A percentile compares a stretch with the other conserved stretches of the same genome.
phyloP scores from a whole-genome alignment of 2,329 filamentous ascomycete species.

The Apiospora hydei region DNA sequence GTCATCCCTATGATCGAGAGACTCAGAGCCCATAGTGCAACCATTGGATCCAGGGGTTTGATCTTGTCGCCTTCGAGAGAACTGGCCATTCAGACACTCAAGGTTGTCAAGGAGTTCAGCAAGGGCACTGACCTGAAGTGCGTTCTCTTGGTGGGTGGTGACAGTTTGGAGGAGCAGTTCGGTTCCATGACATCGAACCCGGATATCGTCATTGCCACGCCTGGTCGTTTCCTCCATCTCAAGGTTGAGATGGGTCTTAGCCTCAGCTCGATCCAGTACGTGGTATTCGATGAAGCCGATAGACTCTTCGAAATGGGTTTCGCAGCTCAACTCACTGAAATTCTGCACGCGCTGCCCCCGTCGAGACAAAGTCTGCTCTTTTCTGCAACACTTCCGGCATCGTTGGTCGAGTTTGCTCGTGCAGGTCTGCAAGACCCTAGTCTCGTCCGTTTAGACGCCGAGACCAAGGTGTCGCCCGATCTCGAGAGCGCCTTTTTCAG shows the following conservation, averaged over 20 bases:
- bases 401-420: constrained; percentile 92
- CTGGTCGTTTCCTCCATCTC: constrained; percentile 93
- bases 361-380: constrained; percentile 92
- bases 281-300: constrained; percentile 98
- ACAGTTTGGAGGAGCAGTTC: constrained; percentile 96
- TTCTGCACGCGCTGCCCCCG: constrained; percentile 84
- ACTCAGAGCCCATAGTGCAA: constrained; percentile 84
- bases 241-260: constrained; percentile 97
- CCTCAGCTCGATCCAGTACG: constrained; percentile 88
- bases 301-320: constrained; percentile 99
- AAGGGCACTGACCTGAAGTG: constrained; percentile 89
- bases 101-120: constrained; percentile 94
- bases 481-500: constrained; percentile 96
- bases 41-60: constrained; percentile 84
- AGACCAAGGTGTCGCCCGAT: constrained; percentile 95
- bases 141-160: constrained; percentile 92
- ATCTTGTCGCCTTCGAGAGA: constrained; percentile 94
- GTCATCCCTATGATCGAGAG: constrained; percentile 98
- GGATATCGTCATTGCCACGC: constrained; percentile 96
- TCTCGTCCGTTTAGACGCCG: constrained; percentile 88
- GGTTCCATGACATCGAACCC: constrained; percentile 91
- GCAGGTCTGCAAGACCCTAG: constrained; percentile 93
- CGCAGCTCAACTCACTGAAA: constrained; percentile 89
- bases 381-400: constrained; percentile 92
- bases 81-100: constrained; percentile 90